Evolutionary conservation across 805 yeast species (phyloP).

Genomic region (Barnettozyma salicaria): DNA sequence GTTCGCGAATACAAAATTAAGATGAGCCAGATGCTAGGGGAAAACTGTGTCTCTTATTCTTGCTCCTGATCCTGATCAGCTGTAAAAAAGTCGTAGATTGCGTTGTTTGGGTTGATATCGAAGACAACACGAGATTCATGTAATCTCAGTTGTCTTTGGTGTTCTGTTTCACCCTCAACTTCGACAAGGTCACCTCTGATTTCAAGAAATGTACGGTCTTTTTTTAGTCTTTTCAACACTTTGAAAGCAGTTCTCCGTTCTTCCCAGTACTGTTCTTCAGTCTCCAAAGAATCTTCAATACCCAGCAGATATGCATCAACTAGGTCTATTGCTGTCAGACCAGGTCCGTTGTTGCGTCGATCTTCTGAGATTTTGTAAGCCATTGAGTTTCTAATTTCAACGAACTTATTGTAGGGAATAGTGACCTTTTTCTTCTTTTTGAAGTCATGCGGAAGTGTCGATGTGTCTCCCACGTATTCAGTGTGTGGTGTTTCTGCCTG

Average conservation of each 20-base stretch:
- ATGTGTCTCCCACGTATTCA: conserved; percentile 1
- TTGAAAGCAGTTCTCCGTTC: conserved; percentile 71
- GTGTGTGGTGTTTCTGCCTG: conserved; percentile 1
- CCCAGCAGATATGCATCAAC: conserved; percentile 78
- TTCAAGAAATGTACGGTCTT: conserved; percentile 77
- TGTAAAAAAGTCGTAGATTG: conserved; percentile 49
- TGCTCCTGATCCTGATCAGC: conserved; percentile 16
- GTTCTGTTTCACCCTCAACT: conserved; percentile 20
- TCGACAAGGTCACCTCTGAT: conserved; percentile 38
- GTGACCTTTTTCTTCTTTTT: conserved; percentile 36
- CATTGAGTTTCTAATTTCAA: conserved; percentile 73
- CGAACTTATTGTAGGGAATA: conserved; percentile 82
- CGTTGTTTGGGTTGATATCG: conserved; percentile 72
- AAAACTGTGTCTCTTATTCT: neutral
- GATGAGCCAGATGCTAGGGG: no score
- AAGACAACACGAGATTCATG: conserved; percentile 27
- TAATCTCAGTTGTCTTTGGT: conserved; percentile 23
- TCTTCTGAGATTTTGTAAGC: conserved; percentile 60
- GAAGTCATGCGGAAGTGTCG: conserved; percentile 2
- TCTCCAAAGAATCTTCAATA: conserved; percentile 61
- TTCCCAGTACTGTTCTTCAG: conserved; percentile 62
- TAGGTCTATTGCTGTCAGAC: conserved; percentile 61
- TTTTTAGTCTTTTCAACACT: conserved; percentile 76
- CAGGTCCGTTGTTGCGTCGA: conserved; percentile 47
- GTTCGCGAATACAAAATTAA: no score